These are phyloP conservation scores for Eucalyptus erythrocorys DNA, from an alignment of 345 rosid genomes.

Conservation along the genomic window DNA sequence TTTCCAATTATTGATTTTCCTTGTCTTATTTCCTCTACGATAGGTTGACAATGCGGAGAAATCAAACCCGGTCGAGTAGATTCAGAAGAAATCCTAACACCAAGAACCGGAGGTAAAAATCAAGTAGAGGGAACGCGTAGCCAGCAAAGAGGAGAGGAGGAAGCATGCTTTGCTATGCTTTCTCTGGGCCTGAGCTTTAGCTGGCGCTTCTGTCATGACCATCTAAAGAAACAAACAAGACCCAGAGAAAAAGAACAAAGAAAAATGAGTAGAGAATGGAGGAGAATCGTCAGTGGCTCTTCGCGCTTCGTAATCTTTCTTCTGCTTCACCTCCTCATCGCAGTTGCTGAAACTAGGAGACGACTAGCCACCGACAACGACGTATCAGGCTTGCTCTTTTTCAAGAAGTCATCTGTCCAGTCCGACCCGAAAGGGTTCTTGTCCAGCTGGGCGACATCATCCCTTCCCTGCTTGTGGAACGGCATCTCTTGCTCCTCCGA, in stretches of 20 bases:
- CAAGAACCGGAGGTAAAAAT: neutral
- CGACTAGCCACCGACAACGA: slow-evolving; percentile 11
- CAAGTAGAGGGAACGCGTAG: neutral
- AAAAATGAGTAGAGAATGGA: neutral
- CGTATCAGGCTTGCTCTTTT: slow-evolving; percentile 26
- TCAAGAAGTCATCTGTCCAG: slow-evolving; percentile 52
- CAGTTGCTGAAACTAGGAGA: slow-evolving; percentile 13
- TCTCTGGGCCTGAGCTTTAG: neutral
- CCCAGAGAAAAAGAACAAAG: neutral
- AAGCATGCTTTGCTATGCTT: neutral
- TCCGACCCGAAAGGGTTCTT: slow-evolving; percentile 47
- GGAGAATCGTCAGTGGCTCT: neutral
- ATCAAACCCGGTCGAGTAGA: neutral
- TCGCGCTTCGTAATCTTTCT: slow-evolving; percentile 1
- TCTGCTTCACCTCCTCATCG: neutral
- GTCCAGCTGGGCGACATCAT: slow-evolving; percentile 40
- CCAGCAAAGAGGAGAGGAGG: neutral
- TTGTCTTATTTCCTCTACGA: neutral
- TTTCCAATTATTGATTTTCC: neutral
- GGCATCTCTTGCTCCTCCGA: slow-evolving; percentile 62
- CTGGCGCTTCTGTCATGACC: neutral
- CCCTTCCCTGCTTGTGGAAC: slow-evolving; percentile 46
- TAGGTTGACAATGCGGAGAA: neutral
- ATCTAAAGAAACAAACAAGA: neutral
- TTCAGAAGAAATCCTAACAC: neutral